Base-by-base conservation (phyloP, 192 early-diverging fungal genomes). In the Entomortierella beljakovae region DNA sequence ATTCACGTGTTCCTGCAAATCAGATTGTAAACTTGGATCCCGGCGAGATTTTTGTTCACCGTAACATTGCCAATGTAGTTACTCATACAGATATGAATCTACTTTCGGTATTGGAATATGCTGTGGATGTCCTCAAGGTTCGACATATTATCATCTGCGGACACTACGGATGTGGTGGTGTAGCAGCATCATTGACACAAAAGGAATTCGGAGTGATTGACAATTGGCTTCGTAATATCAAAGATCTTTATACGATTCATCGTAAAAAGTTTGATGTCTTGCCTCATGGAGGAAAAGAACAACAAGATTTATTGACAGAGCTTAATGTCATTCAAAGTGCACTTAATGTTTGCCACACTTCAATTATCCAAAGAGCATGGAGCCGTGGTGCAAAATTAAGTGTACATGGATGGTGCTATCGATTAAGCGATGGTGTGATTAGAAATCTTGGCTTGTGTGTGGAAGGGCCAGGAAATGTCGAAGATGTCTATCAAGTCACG, bases 61-160 rank as follows among this genome's bases (percentile, higher is more conserved):
- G 98, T 71, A 99, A 98, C 86, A 97, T 99, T 61, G 98, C 96
- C 69, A 98, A 98, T 84, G 90, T 94, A 43, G 89, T 98, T 31
- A 83, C 83, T 6, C 88, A 91, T 80, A 87, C 91, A 29, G 98
- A 99, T 80, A 71, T 95, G 69, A 95, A 89, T 69, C 84, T 83
- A 37, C 85, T 95, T 8, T 93, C 92, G 7, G 97, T 97, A 38
- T 86, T 99, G 50, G 93, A 98, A 82, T 99, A 95, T 63, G 95
- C 97, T 25, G 95, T 99, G 57, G 90, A 95, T 53, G 87, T 91
- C 40, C 89, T 99, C 61, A 91, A 93, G 74, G 95, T 99, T 61
- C 89, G 97, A 71, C 94, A 99, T 70, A 85, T 99, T 64, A 86
- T 99, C 61, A 92, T 99, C 11, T 97, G 94, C 61, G 97, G 96